These are phyloP conservation scores for Punica granatum DNA, from an alignment of 345 rosid species.

Conservation along the genomic window DNA sequence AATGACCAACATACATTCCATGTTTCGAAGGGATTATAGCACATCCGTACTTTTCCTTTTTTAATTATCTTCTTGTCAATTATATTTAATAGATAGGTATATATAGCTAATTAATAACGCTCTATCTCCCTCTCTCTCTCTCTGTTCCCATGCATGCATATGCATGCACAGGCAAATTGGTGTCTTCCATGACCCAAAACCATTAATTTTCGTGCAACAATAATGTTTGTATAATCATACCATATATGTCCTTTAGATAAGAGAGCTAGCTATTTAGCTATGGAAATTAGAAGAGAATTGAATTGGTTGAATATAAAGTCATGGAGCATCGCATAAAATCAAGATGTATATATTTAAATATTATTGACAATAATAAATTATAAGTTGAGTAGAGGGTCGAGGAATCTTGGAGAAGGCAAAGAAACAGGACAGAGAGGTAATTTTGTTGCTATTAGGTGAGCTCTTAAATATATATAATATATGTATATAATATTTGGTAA, in stretches of 20 bases:
- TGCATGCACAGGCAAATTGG: not conserved
- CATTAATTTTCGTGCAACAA: conserved; percentile 9
- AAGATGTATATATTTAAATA: not conserved
- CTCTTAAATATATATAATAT: conserved; percentile 15
- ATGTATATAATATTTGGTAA: too few species aligned
- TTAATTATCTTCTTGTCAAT: too few species aligned
- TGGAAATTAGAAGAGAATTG: conserved; percentile 8
- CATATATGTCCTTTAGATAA: not conserved
- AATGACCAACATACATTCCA: too few species aligned
- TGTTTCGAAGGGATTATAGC: too few species aligned
- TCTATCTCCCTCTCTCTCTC: too few species aligned
- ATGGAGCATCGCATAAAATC: not conserved
- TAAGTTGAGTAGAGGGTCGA: not conserved
- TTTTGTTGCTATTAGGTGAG: conserved; percentile 23
- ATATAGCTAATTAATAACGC: too few species aligned
- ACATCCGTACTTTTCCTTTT: too few species aligned
- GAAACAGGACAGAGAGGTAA: conserved; percentile 4
- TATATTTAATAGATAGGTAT: too few species aligned
- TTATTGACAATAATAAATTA: too few species aligned
- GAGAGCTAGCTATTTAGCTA: too few species aligned
- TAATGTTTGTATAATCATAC: not conserved
- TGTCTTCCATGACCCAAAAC: not conserved
- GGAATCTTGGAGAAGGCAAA: conserved; percentile 28
- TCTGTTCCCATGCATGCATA: too few species aligned
- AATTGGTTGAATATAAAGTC: conserved; percentile 20